A percentile compares a stretch with the other conserved stretches of the same genome.
phyloP scores from a whole-genome alignment of 129 eudicot species.

The Lactuca saligna region DNA sequence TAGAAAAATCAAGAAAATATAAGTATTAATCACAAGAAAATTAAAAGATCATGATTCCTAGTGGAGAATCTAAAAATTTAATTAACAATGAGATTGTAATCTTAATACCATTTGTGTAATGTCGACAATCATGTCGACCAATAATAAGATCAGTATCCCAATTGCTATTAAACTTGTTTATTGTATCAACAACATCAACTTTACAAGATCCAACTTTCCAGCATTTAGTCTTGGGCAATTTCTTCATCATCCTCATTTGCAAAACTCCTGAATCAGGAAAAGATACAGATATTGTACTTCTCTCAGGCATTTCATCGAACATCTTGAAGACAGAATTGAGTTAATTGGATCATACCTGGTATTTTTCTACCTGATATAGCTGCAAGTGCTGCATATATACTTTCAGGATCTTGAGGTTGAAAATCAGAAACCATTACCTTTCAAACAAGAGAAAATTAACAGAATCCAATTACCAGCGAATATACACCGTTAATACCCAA shows the following conservation, averaged over 20 bases:
- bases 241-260: slow-evolving; percentile 54
- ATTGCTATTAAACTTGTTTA: slow-evolving; percentile 47
- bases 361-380: slow-evolving; percentile 74
- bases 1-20: slow-evolving; percentile 26
- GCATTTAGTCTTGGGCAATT: slow-evolving; percentile 66
- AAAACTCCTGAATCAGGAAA: slow-evolving; percentile 47
- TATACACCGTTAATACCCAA: no score
- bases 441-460: slow-evolving; percentile 2
- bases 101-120: slow-evolving; percentile 67
- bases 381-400: slow-evolving; percentile 60
- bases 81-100: slow-evolving; percentile 6
- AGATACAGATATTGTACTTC: not conserved
- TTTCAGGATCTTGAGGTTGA: slow-evolving; percentile 92
- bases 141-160: slow-evolving; percentile 73
- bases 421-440: slow-evolving; percentile 80
- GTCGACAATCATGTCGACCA: slow-evolving; percentile 77
- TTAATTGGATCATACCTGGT: slow-evolving; percentile 45
- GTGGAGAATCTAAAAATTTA: not conserved
- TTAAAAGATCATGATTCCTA: not conserved
- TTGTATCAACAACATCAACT: slow-evolving; percentile 42
- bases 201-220: slow-evolving; percentile 71
- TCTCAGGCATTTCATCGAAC: not conserved
- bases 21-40: slow-evolving; percentile 5
- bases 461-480: not conserved
- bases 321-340: not conserved